These are phyloP conservation scores for Adansonia digitata DNA, from an alignment of 345 rosid genomes.

Conservation along the genomic window DNA sequence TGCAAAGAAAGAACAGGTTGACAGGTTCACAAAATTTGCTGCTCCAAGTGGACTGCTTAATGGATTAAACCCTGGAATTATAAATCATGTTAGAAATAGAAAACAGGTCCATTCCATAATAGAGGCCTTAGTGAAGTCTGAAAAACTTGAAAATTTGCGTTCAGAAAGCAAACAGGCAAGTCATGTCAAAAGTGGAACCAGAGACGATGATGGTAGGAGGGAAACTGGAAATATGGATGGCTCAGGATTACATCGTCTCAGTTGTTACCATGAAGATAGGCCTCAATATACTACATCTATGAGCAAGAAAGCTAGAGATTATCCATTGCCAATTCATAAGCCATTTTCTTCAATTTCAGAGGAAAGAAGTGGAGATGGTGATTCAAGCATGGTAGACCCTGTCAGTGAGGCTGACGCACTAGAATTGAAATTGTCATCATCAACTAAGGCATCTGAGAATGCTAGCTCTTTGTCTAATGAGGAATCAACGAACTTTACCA, in stretches of 20 bases:
- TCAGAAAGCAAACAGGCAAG: constrained; percentile 25
- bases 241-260: constrained; percentile 25
- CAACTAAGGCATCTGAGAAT: constrained; percentile 41
- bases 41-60: constrained; percentile 91
- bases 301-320: constrained; percentile 25
- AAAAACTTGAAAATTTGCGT: constrained; percentile 28
- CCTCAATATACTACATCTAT: constrained; percentile 22
- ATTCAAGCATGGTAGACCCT: constrained; percentile 31
- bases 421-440: constrained; percentile 49
- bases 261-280: constrained; percentile 27
- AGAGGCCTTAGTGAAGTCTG: constrained; percentile 67
- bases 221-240: constrained; percentile 20
- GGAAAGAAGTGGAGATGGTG: constrained; percentile 26
- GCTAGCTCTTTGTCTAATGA: constrained; percentile 41
- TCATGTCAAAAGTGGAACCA: constrained; percentile 30
- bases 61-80: constrained; percentile 83
- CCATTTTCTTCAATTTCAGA: constrained; percentile 22
- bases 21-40: constrained; percentile 73
- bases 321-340: constrained; percentile 19
- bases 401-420: constrained; percentile 38
- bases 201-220: constrained; percentile 21
- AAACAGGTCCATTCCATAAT: constrained; percentile 89
- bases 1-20: constrained; percentile 72
- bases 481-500: constrained; percentile 32
- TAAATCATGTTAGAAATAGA: constrained; percentile 77